These are phyloP conservation scores for Casuarina glauca DNA, from an alignment of 306 rosid genomes.

Conservation along the genomic window DNA sequence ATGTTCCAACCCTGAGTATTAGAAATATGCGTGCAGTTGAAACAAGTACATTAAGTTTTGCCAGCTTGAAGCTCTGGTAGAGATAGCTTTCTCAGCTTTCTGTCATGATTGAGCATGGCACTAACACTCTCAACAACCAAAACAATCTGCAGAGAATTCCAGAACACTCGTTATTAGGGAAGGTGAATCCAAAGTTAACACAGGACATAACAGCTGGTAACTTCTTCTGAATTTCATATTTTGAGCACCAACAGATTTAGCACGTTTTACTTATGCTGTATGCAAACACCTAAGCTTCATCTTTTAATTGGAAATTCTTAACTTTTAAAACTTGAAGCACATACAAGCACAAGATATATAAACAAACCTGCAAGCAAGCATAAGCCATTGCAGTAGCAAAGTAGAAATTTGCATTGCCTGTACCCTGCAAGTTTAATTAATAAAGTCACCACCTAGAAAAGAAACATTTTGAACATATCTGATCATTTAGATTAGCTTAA, in stretches of 20 bases:
- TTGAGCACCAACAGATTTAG: not conserved
- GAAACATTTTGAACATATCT: not conserved
- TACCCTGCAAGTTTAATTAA: constrained; percentile 69
- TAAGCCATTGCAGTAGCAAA: constrained; percentile 88
- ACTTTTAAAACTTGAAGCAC: not conserved
- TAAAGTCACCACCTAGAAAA: constrained; percentile 13
- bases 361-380: constrained; percentile 82
- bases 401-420: constrained; percentile 96
- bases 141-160: constrained; percentile 50
- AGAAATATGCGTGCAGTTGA: constrained; percentile 15
- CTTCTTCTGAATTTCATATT: constrained; percentile 1
- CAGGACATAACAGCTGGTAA: not conserved
- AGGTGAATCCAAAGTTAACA: not conserved
- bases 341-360: not conserved
- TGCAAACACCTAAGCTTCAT: not conserved
- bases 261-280: not conserved
- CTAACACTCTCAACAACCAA: constrained; percentile 86
- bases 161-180: constrained; percentile 10
- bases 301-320: not conserved
- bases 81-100: constrained; percentile 62
- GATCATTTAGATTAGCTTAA: constrained; percentile 23
- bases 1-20: constrained; percentile 8
- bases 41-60: constrained; percentile 39
- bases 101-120: constrained; percentile 83
- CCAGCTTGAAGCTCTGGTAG: constrained; percentile 43